phyloP scores from a whole-genome alignment of 176 grass and related monocot genomes.

The Carex parvula region DNA sequence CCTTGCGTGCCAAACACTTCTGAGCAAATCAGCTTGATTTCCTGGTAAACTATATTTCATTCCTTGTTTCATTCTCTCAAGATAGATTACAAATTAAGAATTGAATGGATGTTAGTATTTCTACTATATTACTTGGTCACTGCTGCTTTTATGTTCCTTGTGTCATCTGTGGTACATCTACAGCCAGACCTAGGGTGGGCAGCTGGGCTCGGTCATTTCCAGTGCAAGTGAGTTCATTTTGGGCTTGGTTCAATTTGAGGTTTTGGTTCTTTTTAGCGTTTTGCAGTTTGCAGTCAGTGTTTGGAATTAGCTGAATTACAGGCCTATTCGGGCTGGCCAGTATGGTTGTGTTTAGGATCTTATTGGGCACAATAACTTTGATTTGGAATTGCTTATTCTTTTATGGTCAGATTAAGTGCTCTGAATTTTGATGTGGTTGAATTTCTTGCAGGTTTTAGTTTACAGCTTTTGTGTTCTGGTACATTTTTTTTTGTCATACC shows the following conservation, averaged over 20 bases:
- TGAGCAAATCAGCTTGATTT: conserved; percentile 38
- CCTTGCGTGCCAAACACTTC: conserved; percentile 47
- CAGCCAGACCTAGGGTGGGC: neutral
- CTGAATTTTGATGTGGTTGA: neutral
- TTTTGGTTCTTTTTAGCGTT: neutral
- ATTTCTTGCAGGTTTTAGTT: neutral
- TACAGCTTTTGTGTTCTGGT: neutral
- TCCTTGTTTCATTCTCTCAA: neutral
- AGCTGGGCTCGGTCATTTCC: neutral
- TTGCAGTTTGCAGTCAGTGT: neutral
- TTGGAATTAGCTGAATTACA: neutral
- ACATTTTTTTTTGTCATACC: neutral
- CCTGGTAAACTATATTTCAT: conserved; percentile 36
- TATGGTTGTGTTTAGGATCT: neutral
- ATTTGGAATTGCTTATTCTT: neutral
- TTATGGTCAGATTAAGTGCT: neutral
- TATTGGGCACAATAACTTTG: neutral
- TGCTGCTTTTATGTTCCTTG: neutral
- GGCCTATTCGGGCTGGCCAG: neutral
- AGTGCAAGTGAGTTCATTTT: neutral
- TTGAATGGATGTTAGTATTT: neutral
- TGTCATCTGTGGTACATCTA: neutral
- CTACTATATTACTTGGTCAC: neutral
- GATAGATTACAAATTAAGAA: neutral
- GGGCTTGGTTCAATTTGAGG: neutral